These are phyloP conservation scores for Fagopyrum tataricum DNA, from an alignment of 148 eudicot species.

Conservation along the genomic window DNA sequence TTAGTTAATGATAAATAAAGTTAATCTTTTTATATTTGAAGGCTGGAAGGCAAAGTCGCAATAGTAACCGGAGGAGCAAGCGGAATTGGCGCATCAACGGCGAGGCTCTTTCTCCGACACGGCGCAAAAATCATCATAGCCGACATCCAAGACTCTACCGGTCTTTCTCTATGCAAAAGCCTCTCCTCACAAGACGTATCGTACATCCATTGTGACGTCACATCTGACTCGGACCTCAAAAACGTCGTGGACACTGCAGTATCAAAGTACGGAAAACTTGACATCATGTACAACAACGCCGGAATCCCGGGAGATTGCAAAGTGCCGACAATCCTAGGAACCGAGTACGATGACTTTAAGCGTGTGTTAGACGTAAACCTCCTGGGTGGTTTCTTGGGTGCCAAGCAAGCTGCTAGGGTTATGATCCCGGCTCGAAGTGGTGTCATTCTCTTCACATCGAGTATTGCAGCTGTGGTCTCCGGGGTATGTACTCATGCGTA, in stretches of 20 bases:
- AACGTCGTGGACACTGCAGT: slow-evolving; percentile 15
- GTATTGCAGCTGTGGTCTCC: slow-evolving; percentile 5
- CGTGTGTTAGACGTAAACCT: slow-evolving; percentile 12
- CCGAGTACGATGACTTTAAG: slow-evolving; percentile 22
- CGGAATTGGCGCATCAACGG: slow-evolving; percentile 17
- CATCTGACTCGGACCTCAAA: slow-evolving; percentile 15
- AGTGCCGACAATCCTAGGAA: slow-evolving; percentile 10
- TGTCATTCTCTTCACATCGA: slow-evolving; percentile 24
- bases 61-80: slow-evolving; percentile 20
- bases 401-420: slow-evolving; percentile 28
- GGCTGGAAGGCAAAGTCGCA: slow-evolving; percentile 14
- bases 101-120: slow-evolving; percentile 13
- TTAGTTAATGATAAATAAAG: not conserved
- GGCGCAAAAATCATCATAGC: slow-evolving; percentile 18
- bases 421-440: slow-evolving; percentile 25
- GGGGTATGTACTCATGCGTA: slow-evolving; percentile 17
- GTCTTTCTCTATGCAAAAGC: slow-evolving; percentile 8
- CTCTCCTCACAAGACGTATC: not conserved
- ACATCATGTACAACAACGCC: slow-evolving; percentile 38
- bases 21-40: not conserved
- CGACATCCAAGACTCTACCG: slow-evolving; percentile 17
- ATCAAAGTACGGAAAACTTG: slow-evolving; percentile 22
- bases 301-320: slow-evolving; percentile 26
- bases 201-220: slow-evolving; percentile 26
- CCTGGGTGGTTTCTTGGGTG: slow-evolving; percentile 20